Evolutionary conservation across 306 rosid species (phyloP), one percentile per base, ranked within the genome.

Genomic region (Citrullus mucosospermus): DNA sequence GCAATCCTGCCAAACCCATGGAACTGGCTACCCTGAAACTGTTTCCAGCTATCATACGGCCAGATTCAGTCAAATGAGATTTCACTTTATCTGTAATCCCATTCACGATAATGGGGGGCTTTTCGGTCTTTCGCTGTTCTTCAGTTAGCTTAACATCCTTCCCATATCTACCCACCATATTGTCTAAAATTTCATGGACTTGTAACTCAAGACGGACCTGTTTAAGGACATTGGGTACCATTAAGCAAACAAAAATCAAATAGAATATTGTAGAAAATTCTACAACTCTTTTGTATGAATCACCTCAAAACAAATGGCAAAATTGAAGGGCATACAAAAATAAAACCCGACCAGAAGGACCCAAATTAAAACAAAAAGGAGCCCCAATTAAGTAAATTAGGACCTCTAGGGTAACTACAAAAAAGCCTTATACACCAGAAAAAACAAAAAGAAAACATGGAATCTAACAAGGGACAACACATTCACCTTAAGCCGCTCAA

Each of bases 161-260:
- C 77, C 62, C 84, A 82, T 71, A 76, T 71, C 62, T 83, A 82
- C 73, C 84, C 78, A 57, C 83, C 57, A 46, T 20, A 65, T 78
- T 77, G 80, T 91, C 84, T 13, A 91, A 67, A 82, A 89, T 83
- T 69, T 90, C 96, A 75, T 90, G 88, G 50, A 91, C 96, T 77
- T 89, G 93, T 85, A 93, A 78, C 83, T 89, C 93, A 76, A 93
- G 80, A 79, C 84, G 82, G 85, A 88, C 88, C 98, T 93, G 92
- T 87, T 28, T 46, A 71, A 46, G 32, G 2, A 71, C 55, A 22
- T 43, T 48, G 41, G 76, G 41, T 71, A 41, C 25, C 75, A 39
- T 39, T 41, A 22, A n/a, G 55, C 75, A 71, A 46, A 48, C 4
- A 71, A 46, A 71, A 71, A 48, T 41, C 58, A 44, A 70, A 70